Percentiles rank a stretch among this genome's conserved stretches.
Evolutionary conservation across 768 basidiomycete species (phyloP).

Genomic region (Vararia minispora): DNA sequence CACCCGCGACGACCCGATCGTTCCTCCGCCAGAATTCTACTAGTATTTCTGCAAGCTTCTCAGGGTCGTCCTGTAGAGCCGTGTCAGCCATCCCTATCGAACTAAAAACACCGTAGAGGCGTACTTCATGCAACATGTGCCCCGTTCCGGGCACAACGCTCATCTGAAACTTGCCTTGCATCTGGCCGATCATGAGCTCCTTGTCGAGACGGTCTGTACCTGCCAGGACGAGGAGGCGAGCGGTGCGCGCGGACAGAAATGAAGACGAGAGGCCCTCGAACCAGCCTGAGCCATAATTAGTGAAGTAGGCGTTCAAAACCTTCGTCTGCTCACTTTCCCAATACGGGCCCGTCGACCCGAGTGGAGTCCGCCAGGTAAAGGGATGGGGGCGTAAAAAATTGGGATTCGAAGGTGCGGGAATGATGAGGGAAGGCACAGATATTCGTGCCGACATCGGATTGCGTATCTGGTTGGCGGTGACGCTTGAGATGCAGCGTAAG

Average conservation of each 20-base stretch:
- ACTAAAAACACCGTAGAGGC: conserved; percentile 14
- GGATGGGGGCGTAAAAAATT: conserved; percentile 23
- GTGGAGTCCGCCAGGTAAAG: conserved; percentile 75
- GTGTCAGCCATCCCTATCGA: background rate
- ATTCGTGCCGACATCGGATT: conserved; percentile 76
- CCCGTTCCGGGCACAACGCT: conserved; percentile 80
- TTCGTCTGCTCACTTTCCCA: conserved; percentile 63
- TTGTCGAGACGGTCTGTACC: conserved; percentile 90
- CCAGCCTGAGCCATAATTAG: conserved; percentile 55
- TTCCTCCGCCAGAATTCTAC: conserved; percentile 90
- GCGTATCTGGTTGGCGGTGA: conserved; percentile 72
- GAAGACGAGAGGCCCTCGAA: conserved; percentile 71
- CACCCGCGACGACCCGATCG: conserved; percentile 51
- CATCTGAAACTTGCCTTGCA: conserved; percentile 86
- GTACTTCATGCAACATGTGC: conserved; percentile 90
- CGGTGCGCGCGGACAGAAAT: conserved; percentile 70
- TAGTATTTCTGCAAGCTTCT: conserved; percentile 63
- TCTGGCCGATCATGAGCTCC: conserved; percentile 85
- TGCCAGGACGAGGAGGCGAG: conserved; percentile 81
- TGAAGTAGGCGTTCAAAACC: background rate
- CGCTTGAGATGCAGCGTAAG: conserved; percentile 29
- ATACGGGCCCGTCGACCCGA: conserved; percentile 76
- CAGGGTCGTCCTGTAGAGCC: conserved; percentile 71
- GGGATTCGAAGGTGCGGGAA: conserved; percentile 26
- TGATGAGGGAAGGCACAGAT: conserved; percentile 75